Conservation (phyloP, 2,329 filamentous ascomycete species). For the Atkinsonella hypoxylon region DNA sequence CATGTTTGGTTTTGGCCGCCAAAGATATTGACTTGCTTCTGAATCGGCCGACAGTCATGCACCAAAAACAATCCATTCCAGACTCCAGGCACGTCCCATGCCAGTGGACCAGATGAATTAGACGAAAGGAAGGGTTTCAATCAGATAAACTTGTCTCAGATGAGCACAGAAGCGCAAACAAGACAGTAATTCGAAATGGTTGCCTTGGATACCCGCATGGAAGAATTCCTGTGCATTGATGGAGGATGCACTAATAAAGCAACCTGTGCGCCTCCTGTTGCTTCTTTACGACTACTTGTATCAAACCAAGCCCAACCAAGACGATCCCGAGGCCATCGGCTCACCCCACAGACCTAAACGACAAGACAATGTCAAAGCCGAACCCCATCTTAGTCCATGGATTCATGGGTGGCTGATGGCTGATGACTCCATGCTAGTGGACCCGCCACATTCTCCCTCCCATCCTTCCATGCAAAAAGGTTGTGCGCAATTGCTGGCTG, state of each 20-base stretch:
- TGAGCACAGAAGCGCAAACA: conserved; percentile 1
- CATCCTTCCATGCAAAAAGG: neutral
- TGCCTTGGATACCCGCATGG: neutral
- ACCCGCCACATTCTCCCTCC: neutral
- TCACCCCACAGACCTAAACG: neutral
- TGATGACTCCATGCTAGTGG: neutral
- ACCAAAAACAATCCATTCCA: neutral
- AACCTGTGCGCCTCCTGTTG: neutral
- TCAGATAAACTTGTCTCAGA: neutral
- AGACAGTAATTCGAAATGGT: neutral
- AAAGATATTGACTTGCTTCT: conserved; percentile 1
- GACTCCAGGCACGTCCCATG: neutral
- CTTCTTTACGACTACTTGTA: neutral
- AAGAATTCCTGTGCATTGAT: conserved; percentile 1
- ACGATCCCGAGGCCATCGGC: neutral
- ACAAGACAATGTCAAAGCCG: neutral
- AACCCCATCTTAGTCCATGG: no score
- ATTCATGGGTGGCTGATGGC: no score
- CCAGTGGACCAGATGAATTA: neutral
- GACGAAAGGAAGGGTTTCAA: neutral
- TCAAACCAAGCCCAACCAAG: neutral
- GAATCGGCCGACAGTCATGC: neutral
- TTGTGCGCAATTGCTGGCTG: neutral
- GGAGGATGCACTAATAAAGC: neutral
- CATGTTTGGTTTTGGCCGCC: neutral